These are phyloP conservation scores for Plantago major DNA, from an alignment of 257 asterid species.

Conservation along the genomic window DNA sequence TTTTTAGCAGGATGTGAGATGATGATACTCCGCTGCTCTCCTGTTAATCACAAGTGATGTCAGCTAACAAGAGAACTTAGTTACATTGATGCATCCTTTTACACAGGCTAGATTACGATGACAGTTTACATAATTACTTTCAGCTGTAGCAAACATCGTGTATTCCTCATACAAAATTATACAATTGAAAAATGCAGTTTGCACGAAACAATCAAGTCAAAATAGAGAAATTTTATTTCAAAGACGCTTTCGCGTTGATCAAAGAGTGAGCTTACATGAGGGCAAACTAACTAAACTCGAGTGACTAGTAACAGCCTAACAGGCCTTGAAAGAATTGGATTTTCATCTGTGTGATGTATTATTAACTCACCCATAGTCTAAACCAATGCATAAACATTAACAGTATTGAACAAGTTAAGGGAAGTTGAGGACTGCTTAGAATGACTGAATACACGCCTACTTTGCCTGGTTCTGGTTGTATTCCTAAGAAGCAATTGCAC, in stretches of 20 bases:
- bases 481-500: conserved; percentile 18
- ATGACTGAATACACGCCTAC: neutral
- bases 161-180: neutral
- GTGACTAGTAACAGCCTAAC: neutral
- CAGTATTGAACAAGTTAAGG: neutral
- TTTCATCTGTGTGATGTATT: neutral
- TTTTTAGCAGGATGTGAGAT: conserved; percentile 5
- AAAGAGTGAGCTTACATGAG: neutral
- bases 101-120: neutral
- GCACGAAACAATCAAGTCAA: too few relatives aligned
- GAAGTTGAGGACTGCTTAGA: neutral
- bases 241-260: neutral
- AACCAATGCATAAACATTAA: neutral
- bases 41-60: neutral
- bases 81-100: neutral
- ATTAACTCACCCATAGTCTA: neutral
- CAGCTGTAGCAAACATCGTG: neutral
- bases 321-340: neutral
- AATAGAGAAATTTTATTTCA: neutral
- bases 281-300: neutral
- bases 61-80: neutral
- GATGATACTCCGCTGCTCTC: neutral
- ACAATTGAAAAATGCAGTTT: too few relatives aligned
- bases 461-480: neutral
- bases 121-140: neutral